Conservation (phyloP, 2,329 filamentous ascomycete species). For the Diaporthe citrichinensis region DNA sequence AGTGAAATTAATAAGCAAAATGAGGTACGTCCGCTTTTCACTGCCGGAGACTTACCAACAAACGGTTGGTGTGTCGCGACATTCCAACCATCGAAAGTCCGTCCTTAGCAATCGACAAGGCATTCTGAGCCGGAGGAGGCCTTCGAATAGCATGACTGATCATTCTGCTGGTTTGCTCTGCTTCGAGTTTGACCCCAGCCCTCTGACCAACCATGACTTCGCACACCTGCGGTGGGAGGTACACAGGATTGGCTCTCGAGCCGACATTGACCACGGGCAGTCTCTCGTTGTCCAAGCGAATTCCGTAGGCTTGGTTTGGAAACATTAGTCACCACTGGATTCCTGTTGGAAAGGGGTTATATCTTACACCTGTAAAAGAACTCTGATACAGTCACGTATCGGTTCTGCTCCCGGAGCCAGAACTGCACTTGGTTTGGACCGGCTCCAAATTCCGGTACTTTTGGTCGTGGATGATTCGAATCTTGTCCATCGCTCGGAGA, state of each 20-base stretch:
- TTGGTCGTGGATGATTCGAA: slow-evolving; percentile 42
- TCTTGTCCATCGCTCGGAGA: slow-evolving; percentile 50
- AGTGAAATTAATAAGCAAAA: slow-evolving; percentile 32
- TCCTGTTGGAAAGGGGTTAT: no score
- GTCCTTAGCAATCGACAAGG: slow-evolving; percentile 64
- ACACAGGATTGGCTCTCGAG: slow-evolving; percentile 63
- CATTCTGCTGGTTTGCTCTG: slow-evolving; percentile 70
- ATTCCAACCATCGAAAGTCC: slow-evolving; percentile 65
- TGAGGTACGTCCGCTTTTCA: background rate
- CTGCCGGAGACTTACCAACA: slow-evolving; percentile 50
- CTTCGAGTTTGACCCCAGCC: slow-evolving; percentile 57
- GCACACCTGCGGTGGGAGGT: slow-evolving; percentile 72
- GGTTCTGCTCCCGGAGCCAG: slow-evolving; percentile 55
- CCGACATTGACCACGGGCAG: slow-evolving; percentile 73
- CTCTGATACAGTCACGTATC: slow-evolving; percentile 67
- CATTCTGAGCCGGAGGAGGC: slow-evolving; percentile 70
- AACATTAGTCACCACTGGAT: background rate
- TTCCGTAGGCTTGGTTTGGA: slow-evolving; percentile 50
- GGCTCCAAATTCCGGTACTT: slow-evolving; percentile 53
- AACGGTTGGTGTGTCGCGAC: slow-evolving; percentile 51
- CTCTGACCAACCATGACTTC: slow-evolving; percentile 68
- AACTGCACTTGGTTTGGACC: slow-evolving; percentile 68
- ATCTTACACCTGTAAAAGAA: slow-evolving; percentile 61
- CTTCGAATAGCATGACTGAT: slow-evolving; percentile 70
- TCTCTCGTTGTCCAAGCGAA: slow-evolving; percentile 52